These are phyloP conservation scores for Diaporthe citriasiana DNA, from an alignment of 2,329 filamentous ascomycete genomes.

Conservation along the genomic window DNA sequence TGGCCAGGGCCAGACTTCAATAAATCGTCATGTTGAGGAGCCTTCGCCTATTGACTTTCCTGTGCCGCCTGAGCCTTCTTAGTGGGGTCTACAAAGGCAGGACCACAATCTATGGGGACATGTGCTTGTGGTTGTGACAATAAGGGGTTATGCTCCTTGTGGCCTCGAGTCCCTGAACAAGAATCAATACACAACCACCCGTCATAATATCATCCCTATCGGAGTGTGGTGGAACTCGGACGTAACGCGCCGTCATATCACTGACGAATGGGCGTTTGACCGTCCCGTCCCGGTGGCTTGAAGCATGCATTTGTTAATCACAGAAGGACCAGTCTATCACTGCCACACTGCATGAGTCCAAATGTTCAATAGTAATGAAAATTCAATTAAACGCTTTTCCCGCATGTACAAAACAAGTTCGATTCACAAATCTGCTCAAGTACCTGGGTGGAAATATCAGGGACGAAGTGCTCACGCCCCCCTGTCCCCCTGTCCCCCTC, in stretches of 20 bases:
- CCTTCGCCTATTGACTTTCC: neutral
- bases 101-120: neutral
- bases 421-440: neutral
- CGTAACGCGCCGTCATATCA: no score
- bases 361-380: neutral
- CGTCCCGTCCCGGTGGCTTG: neutral
- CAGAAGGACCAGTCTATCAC: neutral
- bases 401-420: neutral
- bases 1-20: constrained; percentile 28
- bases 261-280: no score
- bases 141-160: neutral
- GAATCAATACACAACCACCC: neutral
- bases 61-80: neutral
- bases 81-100: neutral
- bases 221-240: neutral
- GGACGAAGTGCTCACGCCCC: neutral
- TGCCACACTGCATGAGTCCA: no score
- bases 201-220: neutral
- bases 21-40: constrained; percentile 34
- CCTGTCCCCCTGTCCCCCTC: neutral
- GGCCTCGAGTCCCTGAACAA: no score
- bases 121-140: neutral
- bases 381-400: neutral
- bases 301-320: neutral
- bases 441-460: neutral